A percentile compares a stretch with the other conserved stretches of the same genome.
phyloP scores from a whole-genome alignment of 768 basidiomycete genomes.

The Pisolithus tinctorius region DNA sequence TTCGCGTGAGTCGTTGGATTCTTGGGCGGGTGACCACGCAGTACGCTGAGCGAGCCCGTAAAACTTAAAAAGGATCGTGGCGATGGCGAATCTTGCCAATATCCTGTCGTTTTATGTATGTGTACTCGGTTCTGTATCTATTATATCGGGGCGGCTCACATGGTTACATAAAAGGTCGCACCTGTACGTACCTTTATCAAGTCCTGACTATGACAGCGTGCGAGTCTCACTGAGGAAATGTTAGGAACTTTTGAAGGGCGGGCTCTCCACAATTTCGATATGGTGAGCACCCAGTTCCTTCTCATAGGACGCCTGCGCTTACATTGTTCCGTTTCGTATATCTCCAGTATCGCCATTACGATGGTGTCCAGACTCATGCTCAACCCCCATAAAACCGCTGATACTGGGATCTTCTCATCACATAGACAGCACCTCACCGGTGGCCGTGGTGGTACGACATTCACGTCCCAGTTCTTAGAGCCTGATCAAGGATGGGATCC shows the following conservation, averaged over 20 bases:
- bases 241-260: conserved; percentile 40
- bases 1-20: conserved; percentile 37
- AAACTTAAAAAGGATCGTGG: conserved; percentile 38
- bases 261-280: conserved; percentile 45
- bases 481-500: too few species aligned
- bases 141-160: not conserved
- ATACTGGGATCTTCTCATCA: conserved; percentile 2
- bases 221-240: not conserved
- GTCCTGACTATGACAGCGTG: not conserved
- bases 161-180: not conserved
- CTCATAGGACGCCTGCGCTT: not conserved
- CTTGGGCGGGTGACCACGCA: not conserved
- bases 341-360: conserved; percentile 38
- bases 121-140: not conserved
- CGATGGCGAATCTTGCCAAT: conserved; percentile 43
- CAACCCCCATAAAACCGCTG: conserved; percentile 41
- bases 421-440: not conserved
- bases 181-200: conserved; percentile 3
- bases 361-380: conserved; percentile 53
- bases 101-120: conserved; percentile 35
- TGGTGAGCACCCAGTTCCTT: conserved; percentile 25
- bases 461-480: not conserved
- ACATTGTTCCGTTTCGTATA: not conserved
- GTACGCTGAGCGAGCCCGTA: conserved; percentile 10
- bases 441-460: not conserved